These are phyloP conservation scores for Catunica adiposa DNA, from an alignment of 2,329 filamentous ascomycete species.

Conservation along the genomic window DNA sequence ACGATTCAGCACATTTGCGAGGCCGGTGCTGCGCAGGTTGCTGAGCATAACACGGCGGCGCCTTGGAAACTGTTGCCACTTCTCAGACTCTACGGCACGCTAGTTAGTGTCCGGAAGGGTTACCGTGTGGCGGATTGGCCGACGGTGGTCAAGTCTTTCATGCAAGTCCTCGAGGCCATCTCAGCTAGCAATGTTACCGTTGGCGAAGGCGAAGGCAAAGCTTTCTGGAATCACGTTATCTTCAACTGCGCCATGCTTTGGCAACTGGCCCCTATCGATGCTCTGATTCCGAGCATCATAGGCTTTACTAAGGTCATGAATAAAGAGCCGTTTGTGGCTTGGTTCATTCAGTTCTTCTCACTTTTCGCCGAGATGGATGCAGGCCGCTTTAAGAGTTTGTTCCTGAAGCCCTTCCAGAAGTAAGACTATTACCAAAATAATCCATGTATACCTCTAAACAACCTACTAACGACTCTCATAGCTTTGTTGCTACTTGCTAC, in stretches of 20 bases:
- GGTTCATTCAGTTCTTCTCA: slow-evolving; percentile 75
- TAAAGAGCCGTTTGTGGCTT: slow-evolving; percentile 45
- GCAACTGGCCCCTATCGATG: slow-evolving; percentile 62
- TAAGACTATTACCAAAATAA: slow-evolving; percentile 23
- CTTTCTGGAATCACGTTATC: slow-evolving; percentile 43
- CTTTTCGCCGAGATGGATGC: slow-evolving; percentile 59
- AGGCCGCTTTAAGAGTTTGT: slow-evolving; percentile 60
- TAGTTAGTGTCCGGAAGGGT: slow-evolving; percentile 69
- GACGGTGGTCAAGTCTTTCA: slow-evolving; percentile 39
- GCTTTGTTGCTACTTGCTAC: slow-evolving; percentile 64
- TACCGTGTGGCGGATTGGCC: slow-evolving; percentile 58
- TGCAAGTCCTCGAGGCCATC: slow-evolving; percentile 33
- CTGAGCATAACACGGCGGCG: slow-evolving; percentile 16
- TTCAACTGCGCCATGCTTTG: slow-evolving; percentile 49
- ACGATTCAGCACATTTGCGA: slow-evolving; percentile 47
- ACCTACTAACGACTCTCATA: slow-evolving; percentile 20
- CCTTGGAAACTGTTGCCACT: slow-evolving; percentile 25
- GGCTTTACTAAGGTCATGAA: slow-evolving; percentile 49
- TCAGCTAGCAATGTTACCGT: slow-evolving; percentile 25
- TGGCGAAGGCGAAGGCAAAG: slow-evolving; percentile 22
- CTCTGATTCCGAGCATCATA: slow-evolving; percentile 53
- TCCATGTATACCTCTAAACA: not conserved
- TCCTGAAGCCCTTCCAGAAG: slow-evolving; percentile 68
- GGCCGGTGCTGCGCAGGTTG: slow-evolving; percentile 24
- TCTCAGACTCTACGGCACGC: slow-evolving; percentile 46